These are phyloP conservation scores for Talaromyces stipitatus DNA, from an alignment of 495 filamentous ascomycete genomes.

Conservation along the genomic window DNA sequence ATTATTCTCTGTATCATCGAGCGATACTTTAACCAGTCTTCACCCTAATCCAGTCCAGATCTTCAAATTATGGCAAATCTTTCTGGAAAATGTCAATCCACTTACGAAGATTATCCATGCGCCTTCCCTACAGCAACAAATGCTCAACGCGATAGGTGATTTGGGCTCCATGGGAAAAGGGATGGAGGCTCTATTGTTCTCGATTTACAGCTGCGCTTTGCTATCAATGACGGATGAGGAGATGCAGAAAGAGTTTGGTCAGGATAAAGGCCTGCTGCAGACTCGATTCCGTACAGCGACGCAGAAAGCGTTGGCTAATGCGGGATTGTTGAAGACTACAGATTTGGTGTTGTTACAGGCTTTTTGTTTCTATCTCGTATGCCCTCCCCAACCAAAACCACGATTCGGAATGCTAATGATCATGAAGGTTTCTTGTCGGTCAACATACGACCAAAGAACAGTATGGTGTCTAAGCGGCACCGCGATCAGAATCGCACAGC, in stretches of 20 bases:
- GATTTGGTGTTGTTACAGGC: constrained; percentile 21
- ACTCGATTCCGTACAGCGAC: constrained; percentile 17
- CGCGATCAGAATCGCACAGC: constrained; percentile 6
- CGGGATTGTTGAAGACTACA: constrained; percentile 17
- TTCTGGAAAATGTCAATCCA: constrained; percentile 16
- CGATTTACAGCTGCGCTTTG: constrained; percentile 11
- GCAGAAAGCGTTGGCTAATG: constrained; percentile 18
- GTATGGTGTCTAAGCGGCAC: constrained; percentile 20
- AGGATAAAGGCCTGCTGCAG: not conserved
- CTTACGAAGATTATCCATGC: constrained; percentile 16
- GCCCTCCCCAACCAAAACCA: too few relatives aligned
- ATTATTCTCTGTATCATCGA: not conserved
- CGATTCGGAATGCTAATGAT: not conserved
- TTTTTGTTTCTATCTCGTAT: constrained; percentile 12
- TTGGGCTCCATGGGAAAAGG: constrained; percentile 1
- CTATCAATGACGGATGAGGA: constrained; percentile 11
- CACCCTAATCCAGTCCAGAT: constrained; percentile 10
- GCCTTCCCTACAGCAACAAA: constrained; percentile 10
- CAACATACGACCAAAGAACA: constrained; percentile 24
- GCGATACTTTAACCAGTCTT: not conserved
- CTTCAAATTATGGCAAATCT: constrained; percentile 12
- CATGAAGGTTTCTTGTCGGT: constrained; percentile 12
- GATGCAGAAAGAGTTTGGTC: not conserved
- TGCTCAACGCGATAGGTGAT: constrained; percentile 7
- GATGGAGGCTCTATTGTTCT: constrained; percentile 11